Evolutionary conservation across 345 rosid genomes (phyloP).

Genomic region (Noccaea caerulescens): DNA sequence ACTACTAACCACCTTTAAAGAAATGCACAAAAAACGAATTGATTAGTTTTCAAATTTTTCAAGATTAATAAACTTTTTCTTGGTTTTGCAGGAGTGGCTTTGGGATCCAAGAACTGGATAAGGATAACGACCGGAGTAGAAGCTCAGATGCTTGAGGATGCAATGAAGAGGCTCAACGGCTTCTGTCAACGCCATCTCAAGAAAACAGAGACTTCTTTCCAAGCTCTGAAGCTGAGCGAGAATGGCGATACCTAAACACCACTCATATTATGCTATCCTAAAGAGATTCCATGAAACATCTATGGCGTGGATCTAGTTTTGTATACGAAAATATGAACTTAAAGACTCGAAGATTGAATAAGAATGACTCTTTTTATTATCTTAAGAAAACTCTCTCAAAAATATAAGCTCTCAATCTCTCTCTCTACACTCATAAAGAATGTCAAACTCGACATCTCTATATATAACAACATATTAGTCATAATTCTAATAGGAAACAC

Average conservation of each 20-base stretch:
- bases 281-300: no score
- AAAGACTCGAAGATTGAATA: no score
- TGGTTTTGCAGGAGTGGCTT: conserved; percentile 51
- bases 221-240: conserved; percentile 13
- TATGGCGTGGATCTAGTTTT: no score
- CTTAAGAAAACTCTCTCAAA: no score
- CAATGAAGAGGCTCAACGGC: conserved; percentile 59
- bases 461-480: no score
- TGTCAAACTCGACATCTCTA: no score
- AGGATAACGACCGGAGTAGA: conserved; percentile 65
- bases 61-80: background rate
- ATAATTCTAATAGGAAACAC: no score
- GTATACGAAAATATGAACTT: no score
- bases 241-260: conserved; percentile 23
- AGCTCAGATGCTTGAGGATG: conserved; percentile 58
- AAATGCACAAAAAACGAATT: background rate
- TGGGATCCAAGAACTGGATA: conserved; percentile 72
- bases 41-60: background rate
- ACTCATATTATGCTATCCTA: background rate
- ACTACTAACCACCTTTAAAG: background rate
- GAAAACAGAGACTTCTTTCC: conserved; percentile 37
- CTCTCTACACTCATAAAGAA: no score
- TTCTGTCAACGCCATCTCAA: conserved; percentile 52
- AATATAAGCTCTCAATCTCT: no score
- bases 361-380: no score